These are phyloP conservation scores for Tricholoma bakamatsutake DNA, from an alignment of 768 basidiomycete genomes.

Conservation along the genomic window DNA sequence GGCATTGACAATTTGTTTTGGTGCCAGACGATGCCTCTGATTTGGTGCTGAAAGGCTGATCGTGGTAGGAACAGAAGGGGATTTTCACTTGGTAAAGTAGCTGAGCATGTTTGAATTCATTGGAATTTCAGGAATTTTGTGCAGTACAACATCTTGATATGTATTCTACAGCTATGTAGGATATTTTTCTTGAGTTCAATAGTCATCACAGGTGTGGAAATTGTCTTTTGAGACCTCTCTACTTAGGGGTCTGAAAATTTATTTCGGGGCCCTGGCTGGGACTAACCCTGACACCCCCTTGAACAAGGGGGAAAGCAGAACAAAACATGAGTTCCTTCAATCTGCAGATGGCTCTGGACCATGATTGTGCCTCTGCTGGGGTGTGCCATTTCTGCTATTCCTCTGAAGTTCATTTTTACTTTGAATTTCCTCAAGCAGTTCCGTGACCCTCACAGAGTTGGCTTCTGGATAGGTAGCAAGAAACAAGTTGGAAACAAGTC, in stretches of 20 bases:
- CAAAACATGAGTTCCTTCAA: too few species aligned
- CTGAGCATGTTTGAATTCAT: constrained; percentile 7
- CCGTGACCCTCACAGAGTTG: too few species aligned
- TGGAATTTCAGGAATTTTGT: not conserved
- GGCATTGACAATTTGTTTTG: not conserved
- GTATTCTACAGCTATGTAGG: too few species aligned
- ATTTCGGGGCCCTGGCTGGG: not conserved
- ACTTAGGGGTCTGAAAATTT: not conserved
- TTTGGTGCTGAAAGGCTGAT: not conserved
- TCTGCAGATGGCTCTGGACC: too few species aligned
- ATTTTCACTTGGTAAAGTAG: constrained; percentile 3
- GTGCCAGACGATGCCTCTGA: not conserved
- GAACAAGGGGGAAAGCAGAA: too few species aligned
- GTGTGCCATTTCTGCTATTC: too few species aligned
- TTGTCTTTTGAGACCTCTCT: not conserved
- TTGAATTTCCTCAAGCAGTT: too few species aligned
- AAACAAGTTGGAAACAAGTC: too few species aligned
- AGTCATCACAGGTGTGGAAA: not conserved
- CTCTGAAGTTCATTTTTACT: too few species aligned
- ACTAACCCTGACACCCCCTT: too few species aligned
- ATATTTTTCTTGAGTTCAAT: not conserved
- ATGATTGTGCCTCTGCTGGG: too few species aligned
- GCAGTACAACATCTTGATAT: not conserved
- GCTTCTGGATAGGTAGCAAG: too few species aligned
- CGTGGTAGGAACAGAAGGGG: not conserved